Evolutionary conservation across 2,329 filamentous ascomycete genomes (phyloP).

Genomic region (Colletotrichum spaethianum): DNA sequence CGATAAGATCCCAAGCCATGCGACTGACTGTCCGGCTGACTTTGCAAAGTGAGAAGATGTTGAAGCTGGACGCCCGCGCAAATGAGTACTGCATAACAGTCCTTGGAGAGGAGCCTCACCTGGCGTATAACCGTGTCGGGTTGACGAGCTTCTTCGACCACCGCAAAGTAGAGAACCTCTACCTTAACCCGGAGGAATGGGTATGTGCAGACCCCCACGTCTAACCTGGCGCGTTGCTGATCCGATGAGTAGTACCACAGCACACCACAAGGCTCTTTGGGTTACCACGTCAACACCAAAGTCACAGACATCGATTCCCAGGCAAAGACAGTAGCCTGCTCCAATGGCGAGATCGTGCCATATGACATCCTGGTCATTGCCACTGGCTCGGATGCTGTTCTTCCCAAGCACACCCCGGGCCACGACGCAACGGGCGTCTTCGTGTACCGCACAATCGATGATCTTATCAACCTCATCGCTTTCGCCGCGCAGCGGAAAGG

Average conservation of each 20-base stretch:
- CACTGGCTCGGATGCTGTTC: slow-evolving; percentile 87
- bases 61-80: slow-evolving; percentile 84
- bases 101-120: slow-evolving; percentile 88
- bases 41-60: slow-evolving; percentile 80
- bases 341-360: slow-evolving; percentile 75
- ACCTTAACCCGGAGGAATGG: slow-evolving; percentile 88
- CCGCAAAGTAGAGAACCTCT: slow-evolving; percentile 87
- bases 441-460: slow-evolving; percentile 89
- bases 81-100: slow-evolving; percentile 86
- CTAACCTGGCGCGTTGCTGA: not conserved
- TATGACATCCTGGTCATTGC: slow-evolving; percentile 90
- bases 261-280: slow-evolving; percentile 76
- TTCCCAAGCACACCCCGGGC: slow-evolving; percentile 80
- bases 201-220: slow-evolving; percentile 58
- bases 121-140: slow-evolving; percentile 93
- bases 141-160: slow-evolving; percentile 92
- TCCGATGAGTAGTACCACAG: slow-evolving; percentile 71
- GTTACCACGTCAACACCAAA: slow-evolving; percentile 81
- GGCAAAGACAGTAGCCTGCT: slow-evolving; percentile 78
- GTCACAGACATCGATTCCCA: slow-evolving; percentile 76
- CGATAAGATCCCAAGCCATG: not conserved
- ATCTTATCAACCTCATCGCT: slow-evolving; percentile 82
- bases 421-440: slow-evolving; percentile 88
- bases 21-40: not conserved
- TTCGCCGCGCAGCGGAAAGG: slow-evolving; percentile 79